Percentiles rank a stretch among this genome's conserved stretches.
Evolutionary conservation across 495 filamentous ascomycete genomes (phyloP).

Genomic region (Penicillium antarcticum): DNA sequence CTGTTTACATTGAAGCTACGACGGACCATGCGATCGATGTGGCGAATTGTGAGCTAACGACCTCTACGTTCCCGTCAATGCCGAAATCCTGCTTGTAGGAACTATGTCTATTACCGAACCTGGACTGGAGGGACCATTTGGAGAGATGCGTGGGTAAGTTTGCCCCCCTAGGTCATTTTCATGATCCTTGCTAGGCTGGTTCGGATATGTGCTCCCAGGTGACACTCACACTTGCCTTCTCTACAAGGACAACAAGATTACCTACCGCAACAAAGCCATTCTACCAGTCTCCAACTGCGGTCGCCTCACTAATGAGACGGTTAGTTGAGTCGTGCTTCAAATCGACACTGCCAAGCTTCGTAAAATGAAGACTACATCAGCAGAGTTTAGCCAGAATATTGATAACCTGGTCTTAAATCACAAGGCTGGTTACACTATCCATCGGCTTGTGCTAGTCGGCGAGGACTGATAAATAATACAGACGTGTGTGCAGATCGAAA

Average conservation of each 20-base stretch:
- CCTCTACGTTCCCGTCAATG: constrained; percentile 33
- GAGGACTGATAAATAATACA: constrained; percentile 23
- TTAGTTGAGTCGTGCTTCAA: constrained; percentile 23
- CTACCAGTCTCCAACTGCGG: constrained; percentile 30
- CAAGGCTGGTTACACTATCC: constrained; percentile 25
- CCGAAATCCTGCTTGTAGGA: constrained; percentile 39
- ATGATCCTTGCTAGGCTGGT: no score
- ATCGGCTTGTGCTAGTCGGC: constrained; percentile 23
- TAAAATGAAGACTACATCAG: constrained; percentile 14
- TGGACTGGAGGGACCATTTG: constrained; percentile 28
- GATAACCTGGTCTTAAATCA: constrained; percentile 23
- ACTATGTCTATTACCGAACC: constrained; percentile 30
- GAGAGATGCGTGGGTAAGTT: constrained; percentile 23
- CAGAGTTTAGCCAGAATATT: constrained; percentile 17
- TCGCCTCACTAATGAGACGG: constrained; percentile 28
- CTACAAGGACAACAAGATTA: constrained; percentile 37
- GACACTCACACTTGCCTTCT: constrained; percentile 23
- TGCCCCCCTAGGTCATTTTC: no score
- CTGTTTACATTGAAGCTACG: constrained; percentile 34
- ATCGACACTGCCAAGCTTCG: constrained; percentile 18
- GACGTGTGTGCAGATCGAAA: no score
- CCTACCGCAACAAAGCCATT: constrained; percentile 31
- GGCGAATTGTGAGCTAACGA: constrained; percentile 41
- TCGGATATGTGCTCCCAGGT: constrained; percentile 30
- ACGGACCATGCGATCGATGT: constrained; percentile 29